These are phyloP conservation scores for Vigna nakashimae DNA, from an alignment of 306 rosid genomes.

Conservation along the genomic window DNA sequence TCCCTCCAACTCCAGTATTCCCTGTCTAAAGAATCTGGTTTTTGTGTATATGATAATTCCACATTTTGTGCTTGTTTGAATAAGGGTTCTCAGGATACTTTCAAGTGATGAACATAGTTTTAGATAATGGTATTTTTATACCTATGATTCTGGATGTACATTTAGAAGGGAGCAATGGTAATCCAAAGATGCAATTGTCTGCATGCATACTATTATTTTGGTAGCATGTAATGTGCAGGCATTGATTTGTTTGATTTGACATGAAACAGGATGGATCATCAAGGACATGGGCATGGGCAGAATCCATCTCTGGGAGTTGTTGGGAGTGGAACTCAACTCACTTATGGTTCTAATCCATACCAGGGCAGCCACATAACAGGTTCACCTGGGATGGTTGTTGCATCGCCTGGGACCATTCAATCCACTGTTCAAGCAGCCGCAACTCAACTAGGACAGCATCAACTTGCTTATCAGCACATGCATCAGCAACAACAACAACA, in stretches of 20 bases:
- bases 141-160: not conserved
- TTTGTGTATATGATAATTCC: not conserved
- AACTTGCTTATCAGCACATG: conserved; percentile 64
- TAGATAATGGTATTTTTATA: not conserved
- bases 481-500: conserved; percentile 68
- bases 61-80: conserved; percentile 8
- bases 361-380: conserved; percentile 49
- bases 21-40: not conserved
- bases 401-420: conserved; percentile 51
- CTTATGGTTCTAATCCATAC: conserved; percentile 54
- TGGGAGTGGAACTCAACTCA: conserved; percentile 46
- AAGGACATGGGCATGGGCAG: conserved; percentile 64
- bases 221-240: not conserved
- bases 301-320: conserved; percentile 54
- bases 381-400: conserved; percentile 50
- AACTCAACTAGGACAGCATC: conserved; percentile 66
- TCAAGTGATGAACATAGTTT: not conserved
- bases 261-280: conserved; percentile 61
- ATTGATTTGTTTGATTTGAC: conserved; percentile 40
- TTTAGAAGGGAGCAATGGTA: not conserved
- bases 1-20: not conserved
- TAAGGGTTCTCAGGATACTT: not conserved
- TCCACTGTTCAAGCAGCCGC: conserved; percentile 58
- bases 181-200: not conserved
- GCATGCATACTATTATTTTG: conserved; percentile 20